These are phyloP conservation scores for Mycosphaerella sp. DNA, from an alignment of 2,329 filamentous ascomycete genomes.

Conservation along the genomic window DNA sequence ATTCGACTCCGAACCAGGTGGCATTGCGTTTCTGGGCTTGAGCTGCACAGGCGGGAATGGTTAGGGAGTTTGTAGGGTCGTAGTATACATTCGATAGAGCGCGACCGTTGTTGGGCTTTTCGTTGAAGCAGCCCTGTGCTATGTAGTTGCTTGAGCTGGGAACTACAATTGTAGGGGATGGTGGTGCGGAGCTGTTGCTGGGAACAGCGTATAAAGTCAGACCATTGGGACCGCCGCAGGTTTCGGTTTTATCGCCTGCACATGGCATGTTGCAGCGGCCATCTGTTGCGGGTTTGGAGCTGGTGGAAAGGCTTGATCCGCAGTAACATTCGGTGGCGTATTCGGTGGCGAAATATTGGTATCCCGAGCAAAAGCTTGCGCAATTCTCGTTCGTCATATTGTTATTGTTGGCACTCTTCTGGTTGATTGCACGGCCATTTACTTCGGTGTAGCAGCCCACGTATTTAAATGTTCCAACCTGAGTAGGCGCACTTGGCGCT, in stretches of 20 bases:
- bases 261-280: slow-evolving; percentile 24
- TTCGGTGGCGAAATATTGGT: slow-evolving; percentile 35
- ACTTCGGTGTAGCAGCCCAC: slow-evolving; percentile 24
- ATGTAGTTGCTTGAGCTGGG: slow-evolving; percentile 18
- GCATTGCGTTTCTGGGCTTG: slow-evolving; percentile 22
- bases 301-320: background rate
- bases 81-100: slow-evolving; percentile 20
- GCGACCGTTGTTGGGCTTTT: slow-evolving; percentile 18
- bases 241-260: slow-evolving; percentile 20
- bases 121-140: slow-evolving; percentile 29
- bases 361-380: slow-evolving; percentile 27
- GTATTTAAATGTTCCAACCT: slow-evolving; percentile 16
- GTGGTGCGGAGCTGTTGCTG: slow-evolving; percentile 2
- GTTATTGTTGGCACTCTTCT: slow-evolving; percentile 19
- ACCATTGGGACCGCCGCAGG: slow-evolving; percentile 21
- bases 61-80: slow-evolving; percentile 17
- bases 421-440: slow-evolving; percentile 29
- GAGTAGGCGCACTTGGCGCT: slow-evolving; percentile 8
- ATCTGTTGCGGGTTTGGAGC: slow-evolving; percentile 9
- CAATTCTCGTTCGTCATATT: slow-evolving; percentile 37
- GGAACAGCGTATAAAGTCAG: slow-evolving; percentile 5
- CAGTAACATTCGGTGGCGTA: slow-evolving; percentile 34
- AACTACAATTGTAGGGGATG: slow-evolving; percentile 8
- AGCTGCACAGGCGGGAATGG: slow-evolving; percentile 23
- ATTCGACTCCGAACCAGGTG: slow-evolving; percentile 31